Evolutionary conservation across 2,329 filamentous ascomycete genomes (phyloP).

Genomic region (Rutstroemia sp.): DNA sequence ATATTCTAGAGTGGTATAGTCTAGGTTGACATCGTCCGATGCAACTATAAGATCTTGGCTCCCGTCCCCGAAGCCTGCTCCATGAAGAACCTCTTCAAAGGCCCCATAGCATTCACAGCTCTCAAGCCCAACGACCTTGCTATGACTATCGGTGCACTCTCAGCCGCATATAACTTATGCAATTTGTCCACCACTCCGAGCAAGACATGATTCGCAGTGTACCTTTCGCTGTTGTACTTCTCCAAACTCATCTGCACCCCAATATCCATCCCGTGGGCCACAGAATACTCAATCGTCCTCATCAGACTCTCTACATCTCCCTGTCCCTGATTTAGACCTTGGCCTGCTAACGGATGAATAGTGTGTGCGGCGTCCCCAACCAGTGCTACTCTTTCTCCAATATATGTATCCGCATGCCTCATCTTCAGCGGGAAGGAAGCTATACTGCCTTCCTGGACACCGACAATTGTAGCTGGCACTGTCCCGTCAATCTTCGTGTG

Average conservation of each 20-base stretch:
- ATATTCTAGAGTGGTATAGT: not conserved
- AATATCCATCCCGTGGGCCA: slow-evolving; percentile 79
- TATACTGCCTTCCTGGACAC: slow-evolving; percentile 69
- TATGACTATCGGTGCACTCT: slow-evolving; percentile 71
- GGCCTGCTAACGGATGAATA: slow-evolving; percentile 87
- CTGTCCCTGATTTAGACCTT: slow-evolving; percentile 90
- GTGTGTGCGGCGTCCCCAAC: slow-evolving; percentile 94
- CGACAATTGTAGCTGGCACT: slow-evolving; percentile 59
- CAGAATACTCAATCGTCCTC: slow-evolving; percentile 65
- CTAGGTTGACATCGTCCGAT: not conserved
- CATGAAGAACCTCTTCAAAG: slow-evolving; percentile 84
- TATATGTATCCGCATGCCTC: slow-evolving; percentile 91
- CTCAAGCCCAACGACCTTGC: slow-evolving; percentile 69
- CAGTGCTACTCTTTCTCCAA: slow-evolving; percentile 80
- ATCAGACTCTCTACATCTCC: slow-evolving; percentile 78
- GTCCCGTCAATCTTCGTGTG: slow-evolving; percentile 47
- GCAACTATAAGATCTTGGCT: slow-evolving; percentile 35
- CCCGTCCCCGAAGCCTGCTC: slow-evolving; percentile 54
- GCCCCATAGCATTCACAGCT: slow-evolving; percentile 65
- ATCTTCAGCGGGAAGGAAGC: slow-evolving; percentile 89
- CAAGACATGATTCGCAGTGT: slow-evolving; percentile 72
- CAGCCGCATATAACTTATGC: slow-evolving; percentile 84
- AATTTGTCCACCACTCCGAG: slow-evolving; percentile 81
- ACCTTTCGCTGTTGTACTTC: slow-evolving; percentile 72
- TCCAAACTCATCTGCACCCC: slow-evolving; percentile 74